phyloP scores from a whole-genome alignment of 352 stramenopile species.

The Globisporangium takayamanum region DNA sequence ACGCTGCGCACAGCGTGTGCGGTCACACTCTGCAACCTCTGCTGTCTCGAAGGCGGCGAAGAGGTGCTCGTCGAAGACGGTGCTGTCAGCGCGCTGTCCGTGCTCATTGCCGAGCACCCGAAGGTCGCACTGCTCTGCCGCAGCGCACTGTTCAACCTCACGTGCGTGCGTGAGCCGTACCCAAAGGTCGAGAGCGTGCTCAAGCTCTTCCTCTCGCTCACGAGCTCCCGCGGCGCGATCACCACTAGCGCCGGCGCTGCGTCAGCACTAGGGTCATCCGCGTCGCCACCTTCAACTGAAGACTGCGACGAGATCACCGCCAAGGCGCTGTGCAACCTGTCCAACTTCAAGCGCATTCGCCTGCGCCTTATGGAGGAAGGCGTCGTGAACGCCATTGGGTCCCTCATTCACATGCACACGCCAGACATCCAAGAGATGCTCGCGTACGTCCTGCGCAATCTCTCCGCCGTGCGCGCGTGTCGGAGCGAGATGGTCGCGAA shows the following conservation, averaged over 20 bases:
- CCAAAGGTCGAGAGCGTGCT: slow-evolving; percentile 82
- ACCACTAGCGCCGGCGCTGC: slow-evolving; percentile 4
- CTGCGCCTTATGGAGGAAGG: slow-evolving; percentile 86
- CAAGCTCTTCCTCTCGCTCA: slow-evolving; percentile 67
- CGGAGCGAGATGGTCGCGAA: slow-evolving; percentile 68
- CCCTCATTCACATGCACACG: slow-evolving; percentile 44
- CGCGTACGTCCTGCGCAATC: slow-evolving; percentile 67
- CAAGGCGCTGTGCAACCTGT: slow-evolving; percentile 85
- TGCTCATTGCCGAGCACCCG: slow-evolving; percentile 73
- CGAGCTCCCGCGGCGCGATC: slow-evolving; percentile 29
- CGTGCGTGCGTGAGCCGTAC: slow-evolving; percentile 80
- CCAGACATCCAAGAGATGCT: slow-evolving; percentile 50
- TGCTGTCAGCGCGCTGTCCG: slow-evolving; percentile 67
- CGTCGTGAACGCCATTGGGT: slow-evolving; percentile 62
- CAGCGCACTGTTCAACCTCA: slow-evolving; percentile 85
- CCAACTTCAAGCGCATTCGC: slow-evolving; percentile 78
- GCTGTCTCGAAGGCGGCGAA: slow-evolving; percentile 71
- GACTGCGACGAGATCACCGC: slow-evolving; percentile 49
- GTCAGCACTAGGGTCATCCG: slow-evolving; percentile 13
- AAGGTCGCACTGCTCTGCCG: slow-evolving; percentile 62
- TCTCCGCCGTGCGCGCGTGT: slow-evolving; percentile 52
- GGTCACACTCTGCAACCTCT: slow-evolving; percentile 84
- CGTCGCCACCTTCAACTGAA: slow-evolving; percentile 2
- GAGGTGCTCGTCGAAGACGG: slow-evolving; percentile 76
- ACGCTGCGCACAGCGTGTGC: slow-evolving; percentile 73